Conservation (phyloP, 768 basidiomycete species). For the Podaxis carcinomalis region DNA sequence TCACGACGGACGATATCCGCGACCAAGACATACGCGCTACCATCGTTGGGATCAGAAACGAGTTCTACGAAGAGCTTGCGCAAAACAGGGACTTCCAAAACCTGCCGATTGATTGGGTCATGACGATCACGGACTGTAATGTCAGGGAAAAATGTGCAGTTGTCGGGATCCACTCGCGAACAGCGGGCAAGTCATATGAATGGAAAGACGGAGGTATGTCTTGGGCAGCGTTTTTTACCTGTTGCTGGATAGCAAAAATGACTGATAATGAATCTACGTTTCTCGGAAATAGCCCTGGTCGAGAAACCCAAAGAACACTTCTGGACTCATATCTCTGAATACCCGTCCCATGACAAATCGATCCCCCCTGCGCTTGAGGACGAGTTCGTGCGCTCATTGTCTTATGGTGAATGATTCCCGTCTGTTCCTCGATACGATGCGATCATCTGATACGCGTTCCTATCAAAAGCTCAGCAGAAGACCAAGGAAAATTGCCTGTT, state of each 20-base stretch:
- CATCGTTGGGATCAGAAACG: constrained; percentile 31
- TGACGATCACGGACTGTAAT: constrained; percentile 34
- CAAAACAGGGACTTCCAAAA: constrained; percentile 22
- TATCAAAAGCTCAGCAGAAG: constrained; percentile 26
- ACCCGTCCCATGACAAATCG: constrained; percentile 34
- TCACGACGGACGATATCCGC: constrained; percentile 37
- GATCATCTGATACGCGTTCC: constrained; percentile 10
- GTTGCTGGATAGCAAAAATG: background rate
- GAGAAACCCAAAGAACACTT: constrained; percentile 28
- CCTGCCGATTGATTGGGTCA: constrained; percentile 35
- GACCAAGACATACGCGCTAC: constrained; percentile 26
- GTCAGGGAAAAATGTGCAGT: constrained; percentile 23
- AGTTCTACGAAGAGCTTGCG: constrained; percentile 30
- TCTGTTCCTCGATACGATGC: background rate
- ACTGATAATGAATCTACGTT: background rate
- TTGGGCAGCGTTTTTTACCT: background rate
- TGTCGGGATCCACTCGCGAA: constrained; percentile 35
- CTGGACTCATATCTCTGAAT: constrained; percentile 40
- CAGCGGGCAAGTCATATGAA: constrained; percentile 25
- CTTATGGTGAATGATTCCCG: constrained; percentile 23
- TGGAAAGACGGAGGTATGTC: constrained; percentile 31
- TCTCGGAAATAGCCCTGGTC: constrained; percentile 20
- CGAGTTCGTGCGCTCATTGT: constrained; percentile 28
- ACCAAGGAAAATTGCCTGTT: constrained; percentile 24
- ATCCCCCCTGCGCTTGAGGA: constrained; percentile 32